Evolutionary conservation across 2,329 filamentous ascomycete genomes (phyloP).

Genomic region (Fusarium protoensiforme): DNA sequence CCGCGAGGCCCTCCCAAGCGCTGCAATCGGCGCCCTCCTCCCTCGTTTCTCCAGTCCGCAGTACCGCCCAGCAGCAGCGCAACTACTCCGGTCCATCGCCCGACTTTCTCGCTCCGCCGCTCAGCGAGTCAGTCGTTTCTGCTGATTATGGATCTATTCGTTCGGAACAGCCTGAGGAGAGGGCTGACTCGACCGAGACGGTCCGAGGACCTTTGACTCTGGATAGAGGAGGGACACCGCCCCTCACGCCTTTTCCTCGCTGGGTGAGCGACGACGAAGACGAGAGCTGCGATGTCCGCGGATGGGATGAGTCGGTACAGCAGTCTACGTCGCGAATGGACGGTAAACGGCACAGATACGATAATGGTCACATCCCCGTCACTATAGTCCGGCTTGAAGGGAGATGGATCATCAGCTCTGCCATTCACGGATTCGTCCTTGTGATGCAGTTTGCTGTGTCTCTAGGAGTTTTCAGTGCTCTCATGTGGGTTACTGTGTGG

Average conservation of each 20-base stretch:
- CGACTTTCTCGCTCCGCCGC: conserved; percentile 1
- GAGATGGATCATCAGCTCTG: conserved; percentile 27
- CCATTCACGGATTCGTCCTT: conserved; percentile 44
- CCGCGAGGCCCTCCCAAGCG: background rate
- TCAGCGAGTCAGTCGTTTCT: conserved; percentile 4
- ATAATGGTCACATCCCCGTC: conserved; percentile 1
- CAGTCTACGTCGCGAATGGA: background rate
- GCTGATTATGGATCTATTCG: conserved; percentile 23
- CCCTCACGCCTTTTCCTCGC: conserved; percentile 44
- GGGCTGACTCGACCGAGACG: conserved; percentile 33
- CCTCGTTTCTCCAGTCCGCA: conserved; percentile 21
- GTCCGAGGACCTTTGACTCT: conserved; percentile 22
- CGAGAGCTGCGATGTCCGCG: conserved; percentile 20
- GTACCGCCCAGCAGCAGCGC: conserved; percentile 14
- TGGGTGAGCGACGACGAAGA: conserved; percentile 35
- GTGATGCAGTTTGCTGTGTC: conserved; percentile 39
- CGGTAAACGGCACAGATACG: conserved; percentile 9
- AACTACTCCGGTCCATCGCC: conserved; percentile 1
- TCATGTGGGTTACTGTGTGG: conserved; percentile 44
- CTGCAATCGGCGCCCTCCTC: conserved; percentile 9
- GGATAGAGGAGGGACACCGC: conserved; percentile 25
- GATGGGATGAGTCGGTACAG: conserved; percentile 16
- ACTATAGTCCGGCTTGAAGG: conserved; percentile 11
- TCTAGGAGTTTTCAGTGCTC: conserved; percentile 39
- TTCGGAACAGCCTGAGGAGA: background rate